A percentile compares a stretch with the other conserved stretches of the same genome.
phyloP scores from a whole-genome alignment of 805 yeast species.

The Citeromyces matritensis region DNA sequence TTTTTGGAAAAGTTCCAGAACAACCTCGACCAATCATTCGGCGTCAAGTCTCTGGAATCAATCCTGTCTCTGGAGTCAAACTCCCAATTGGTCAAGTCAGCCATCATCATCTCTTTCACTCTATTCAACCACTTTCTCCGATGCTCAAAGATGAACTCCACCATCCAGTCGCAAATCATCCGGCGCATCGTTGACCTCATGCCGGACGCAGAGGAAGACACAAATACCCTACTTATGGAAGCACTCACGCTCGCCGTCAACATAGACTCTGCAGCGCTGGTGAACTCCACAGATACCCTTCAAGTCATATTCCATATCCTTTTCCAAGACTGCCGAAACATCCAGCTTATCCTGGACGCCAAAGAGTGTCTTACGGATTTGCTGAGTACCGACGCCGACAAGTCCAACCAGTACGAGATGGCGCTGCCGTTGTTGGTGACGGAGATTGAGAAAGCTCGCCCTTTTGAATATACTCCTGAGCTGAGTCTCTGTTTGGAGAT shows the following conservation, averaged over 20 bases:
- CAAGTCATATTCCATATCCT: slow-evolving; percentile 49
- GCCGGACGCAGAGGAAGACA: slow-evolving; percentile 63
- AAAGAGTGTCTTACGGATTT: slow-evolving; percentile 54
- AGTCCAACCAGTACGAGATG: slow-evolving; percentile 27
- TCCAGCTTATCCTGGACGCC: slow-evolving; percentile 52
- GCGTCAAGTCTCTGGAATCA: slow-evolving; percentile 10
- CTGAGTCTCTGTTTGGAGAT: slow-evolving; percentile 44
- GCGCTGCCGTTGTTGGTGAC: slow-evolving; percentile 37
- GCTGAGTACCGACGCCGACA: slow-evolving; percentile 28
- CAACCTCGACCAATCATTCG: slow-evolving; percentile 6
- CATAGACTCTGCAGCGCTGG: slow-evolving; percentile 20
- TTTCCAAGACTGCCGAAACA: slow-evolving; percentile 59
- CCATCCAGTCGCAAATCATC: slow-evolving; percentile 14
- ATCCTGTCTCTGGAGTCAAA: slow-evolving; percentile 4
- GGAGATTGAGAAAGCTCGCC: slow-evolving; percentile 14
- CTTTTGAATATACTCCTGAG: slow-evolving; percentile 42
- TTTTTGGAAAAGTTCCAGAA: slow-evolving; percentile 36
- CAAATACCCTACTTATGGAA: slow-evolving; percentile 61
- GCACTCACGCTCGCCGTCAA: slow-evolving; percentile 43
- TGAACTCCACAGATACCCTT: slow-evolving; percentile 20
- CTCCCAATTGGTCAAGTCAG: slow-evolving; percentile 9
- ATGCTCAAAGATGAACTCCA: slow-evolving; percentile 8
- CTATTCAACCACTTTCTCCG: slow-evolving; percentile 18
- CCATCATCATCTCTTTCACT: slow-evolving; percentile 36
- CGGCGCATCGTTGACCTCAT: slow-evolving; percentile 26